A percentile compares a stretch with the other conserved stretches of the same genome.
These are phyloP conservation scores for Pistacia vera DNA, from an alignment of 345 rosid species.

Conservation along the genomic window DNA sequence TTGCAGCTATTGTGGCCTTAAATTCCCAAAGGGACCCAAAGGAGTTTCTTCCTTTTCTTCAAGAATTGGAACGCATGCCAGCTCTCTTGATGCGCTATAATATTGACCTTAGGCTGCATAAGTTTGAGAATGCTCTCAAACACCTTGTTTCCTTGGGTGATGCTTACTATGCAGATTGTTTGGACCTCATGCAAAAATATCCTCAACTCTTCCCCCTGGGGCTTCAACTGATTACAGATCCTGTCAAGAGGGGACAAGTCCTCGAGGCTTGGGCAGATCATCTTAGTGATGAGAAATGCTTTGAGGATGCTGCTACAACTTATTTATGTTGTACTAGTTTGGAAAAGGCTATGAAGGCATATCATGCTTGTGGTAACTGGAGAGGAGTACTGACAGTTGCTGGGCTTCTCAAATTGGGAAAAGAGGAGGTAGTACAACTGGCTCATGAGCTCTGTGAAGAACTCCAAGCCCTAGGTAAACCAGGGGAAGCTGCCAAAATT, in stretches of 20 bases:
- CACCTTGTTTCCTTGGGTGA: constrained; percentile 87
- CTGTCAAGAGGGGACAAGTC: constrained; percentile 54
- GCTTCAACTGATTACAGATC: constrained; percentile 68
- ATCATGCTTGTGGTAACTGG: constrained; percentile 90
- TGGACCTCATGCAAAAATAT: constrained; percentile 75
- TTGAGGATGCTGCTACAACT: constrained; percentile 84
- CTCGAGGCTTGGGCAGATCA: constrained; percentile 96
- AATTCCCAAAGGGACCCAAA: constrained; percentile 96
- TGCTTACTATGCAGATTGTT: constrained; percentile 59
- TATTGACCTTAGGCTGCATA: constrained; percentile 76
- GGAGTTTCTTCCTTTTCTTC: constrained; percentile 96
- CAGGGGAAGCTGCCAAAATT: constrained; percentile 92
- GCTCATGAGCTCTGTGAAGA: constrained; percentile 92
- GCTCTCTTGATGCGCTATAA: constrained; percentile 71
- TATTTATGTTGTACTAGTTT: constrained; percentile 75
- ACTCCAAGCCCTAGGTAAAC: constrained; percentile 91
- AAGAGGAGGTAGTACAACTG: constrained; percentile 66
- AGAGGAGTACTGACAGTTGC: constrained; percentile 85
- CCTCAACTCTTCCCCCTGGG: constrained; percentile 85
- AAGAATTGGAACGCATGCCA: constrained; percentile 75
- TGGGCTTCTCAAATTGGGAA: constrained; percentile 74
- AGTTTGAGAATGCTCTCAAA: constrained; percentile 87
- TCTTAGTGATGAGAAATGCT: constrained; percentile 71
- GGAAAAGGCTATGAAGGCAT: constrained; percentile 87
- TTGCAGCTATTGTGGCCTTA: constrained; percentile 96